phyloP scores from a whole-genome alignment of 352 stramenopile genomes.

The Globisporangium nodosum region DNA sequence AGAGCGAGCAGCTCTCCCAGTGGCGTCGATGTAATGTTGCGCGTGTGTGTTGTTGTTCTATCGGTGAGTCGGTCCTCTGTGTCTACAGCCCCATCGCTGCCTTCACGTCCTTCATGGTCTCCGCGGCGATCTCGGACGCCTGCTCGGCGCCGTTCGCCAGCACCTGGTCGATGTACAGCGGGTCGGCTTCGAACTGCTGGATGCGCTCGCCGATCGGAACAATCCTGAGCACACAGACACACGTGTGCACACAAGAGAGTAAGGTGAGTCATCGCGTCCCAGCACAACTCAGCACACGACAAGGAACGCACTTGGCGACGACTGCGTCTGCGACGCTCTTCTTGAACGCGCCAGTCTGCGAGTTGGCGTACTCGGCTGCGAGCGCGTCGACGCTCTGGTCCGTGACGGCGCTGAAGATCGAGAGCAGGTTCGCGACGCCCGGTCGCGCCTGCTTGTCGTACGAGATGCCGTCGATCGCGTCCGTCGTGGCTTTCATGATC shows the following conservation, averaged over 20 bases:
- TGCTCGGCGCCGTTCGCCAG: constrained; percentile 81
- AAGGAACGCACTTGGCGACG: constrained; percentile 83
- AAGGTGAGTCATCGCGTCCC: too few species aligned
- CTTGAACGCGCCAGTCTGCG: constrained; percentile 92
- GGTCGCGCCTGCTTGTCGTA: constrained; percentile 91
- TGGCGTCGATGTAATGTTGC: too few species aligned
- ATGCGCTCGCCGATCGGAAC: constrained; percentile 94
- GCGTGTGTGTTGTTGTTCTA: neutral
- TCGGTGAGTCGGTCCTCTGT: too few species aligned
- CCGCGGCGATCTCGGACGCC: constrained; percentile 49
- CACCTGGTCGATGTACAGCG: constrained; percentile 86
- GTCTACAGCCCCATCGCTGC: constrained; percentile 64
- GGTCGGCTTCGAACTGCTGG: constrained; percentile 88
- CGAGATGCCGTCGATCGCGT: constrained; percentile 60
- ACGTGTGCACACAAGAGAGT: constrained; percentile 7
- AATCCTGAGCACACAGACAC: constrained; percentile 43
- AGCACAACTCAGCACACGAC: too few species aligned
- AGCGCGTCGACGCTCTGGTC: constrained; percentile 75
- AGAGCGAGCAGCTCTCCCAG: too few species aligned
- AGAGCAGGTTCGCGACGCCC: constrained; percentile 95
- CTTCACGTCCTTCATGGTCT: constrained; percentile 77
- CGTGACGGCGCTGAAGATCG: constrained; percentile 79
- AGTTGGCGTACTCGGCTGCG: constrained; percentile 47
- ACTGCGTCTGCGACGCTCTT: constrained; percentile 92
- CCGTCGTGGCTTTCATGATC: constrained; percentile 88